Evolutionary conservation across 192 early-diverging fungal genomes (phyloP).

Genomic region (Blastocladiella britannica): DNA sequence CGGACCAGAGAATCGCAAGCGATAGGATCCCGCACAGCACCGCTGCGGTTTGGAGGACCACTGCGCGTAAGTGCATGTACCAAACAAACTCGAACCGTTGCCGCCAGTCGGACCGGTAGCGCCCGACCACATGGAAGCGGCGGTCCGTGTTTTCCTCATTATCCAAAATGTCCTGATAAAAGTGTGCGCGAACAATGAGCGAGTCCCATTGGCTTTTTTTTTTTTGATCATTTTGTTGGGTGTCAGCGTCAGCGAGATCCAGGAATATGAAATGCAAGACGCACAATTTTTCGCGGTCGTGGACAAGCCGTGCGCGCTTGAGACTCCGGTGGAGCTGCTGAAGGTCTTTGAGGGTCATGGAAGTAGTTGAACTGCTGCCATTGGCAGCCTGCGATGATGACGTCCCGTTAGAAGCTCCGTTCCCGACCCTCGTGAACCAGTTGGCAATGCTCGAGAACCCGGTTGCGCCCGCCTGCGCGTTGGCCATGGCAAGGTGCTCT

Average conservation of each 20-base stretch:
- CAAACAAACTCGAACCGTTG: conserved; percentile 55
- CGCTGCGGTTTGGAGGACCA: conserved; percentile 30
- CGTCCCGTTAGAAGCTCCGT: no score
- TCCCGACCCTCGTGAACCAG: no score
- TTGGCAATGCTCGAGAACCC: conserved; percentile 4
- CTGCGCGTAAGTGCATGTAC: conserved; percentile 52
- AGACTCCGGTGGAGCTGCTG: conserved; percentile 43
- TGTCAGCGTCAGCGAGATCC: no score
- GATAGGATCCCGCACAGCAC: conserved; percentile 40
- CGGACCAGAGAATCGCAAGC: conserved; percentile 70
- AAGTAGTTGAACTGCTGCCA: no score
- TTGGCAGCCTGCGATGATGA: no score
- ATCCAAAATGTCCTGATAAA: conserved; percentile 58
- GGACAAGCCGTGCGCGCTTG: no score
- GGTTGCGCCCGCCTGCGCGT: conserved; percentile 6
- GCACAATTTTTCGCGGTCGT: no score
- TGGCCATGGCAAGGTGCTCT: no score
- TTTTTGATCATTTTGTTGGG: no score
- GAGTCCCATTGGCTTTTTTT: conserved; percentile 57
- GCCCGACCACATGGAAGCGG: conserved; percentile 14
- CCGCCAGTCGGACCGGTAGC: neutral
- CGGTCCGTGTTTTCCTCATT: conserved; percentile 42
- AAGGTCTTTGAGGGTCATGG: conserved; percentile 42
- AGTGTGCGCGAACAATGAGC: conserved; percentile 51
- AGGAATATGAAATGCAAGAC: no score